Evolutionary conservation across 2,329 filamentous ascomycete species (phyloP).

Genomic region (Diaporthe amygdali): DNA sequence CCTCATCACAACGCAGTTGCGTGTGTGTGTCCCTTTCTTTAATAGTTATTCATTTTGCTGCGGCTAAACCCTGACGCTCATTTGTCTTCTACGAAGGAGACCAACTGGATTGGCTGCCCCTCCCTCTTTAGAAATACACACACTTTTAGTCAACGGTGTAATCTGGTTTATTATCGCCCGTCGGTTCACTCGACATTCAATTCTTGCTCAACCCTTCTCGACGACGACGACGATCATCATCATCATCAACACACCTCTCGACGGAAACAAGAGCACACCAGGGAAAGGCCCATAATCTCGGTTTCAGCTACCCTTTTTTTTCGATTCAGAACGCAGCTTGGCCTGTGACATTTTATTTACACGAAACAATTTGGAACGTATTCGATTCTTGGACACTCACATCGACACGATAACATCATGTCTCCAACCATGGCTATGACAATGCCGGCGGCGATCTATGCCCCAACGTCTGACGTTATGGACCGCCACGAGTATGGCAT

Average conservation of each 20-base stretch:
- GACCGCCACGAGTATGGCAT: conserved; percentile 65
- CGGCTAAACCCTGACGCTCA: conserved; percentile 46
- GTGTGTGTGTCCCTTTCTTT: conserved; percentile 39
- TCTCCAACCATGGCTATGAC: conserved; percentile 55
- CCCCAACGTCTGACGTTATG: conserved; percentile 57
- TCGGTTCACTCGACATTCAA: conserved; percentile 22
- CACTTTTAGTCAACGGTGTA: conserved; percentile 40
- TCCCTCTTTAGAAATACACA: conserved; percentile 50
- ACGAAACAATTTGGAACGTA: conserved; percentile 31
- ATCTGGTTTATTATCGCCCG: conserved; percentile 39
- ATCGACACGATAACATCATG: conserved; percentile 43
- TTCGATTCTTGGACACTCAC: conserved; percentile 43
- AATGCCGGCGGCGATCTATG: conserved; percentile 50
- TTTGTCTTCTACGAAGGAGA: conserved; percentile 40
- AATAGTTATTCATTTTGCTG: conserved; percentile 37
- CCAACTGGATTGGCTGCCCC: conserved; percentile 66
- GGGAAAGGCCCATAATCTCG: background rate
- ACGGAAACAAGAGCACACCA: background rate
- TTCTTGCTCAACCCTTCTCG: background rate
- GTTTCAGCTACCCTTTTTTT: conserved; percentile 28
- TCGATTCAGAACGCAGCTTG: conserved; percentile 52
- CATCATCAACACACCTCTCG: background rate
- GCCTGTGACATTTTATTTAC: conserved; percentile 37
- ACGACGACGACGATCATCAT: background rate
- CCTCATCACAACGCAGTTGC: conserved; percentile 31